Base-by-base conservation (phyloP, 208 protist genomes). In the Trypanosoma brucei region DNA sequence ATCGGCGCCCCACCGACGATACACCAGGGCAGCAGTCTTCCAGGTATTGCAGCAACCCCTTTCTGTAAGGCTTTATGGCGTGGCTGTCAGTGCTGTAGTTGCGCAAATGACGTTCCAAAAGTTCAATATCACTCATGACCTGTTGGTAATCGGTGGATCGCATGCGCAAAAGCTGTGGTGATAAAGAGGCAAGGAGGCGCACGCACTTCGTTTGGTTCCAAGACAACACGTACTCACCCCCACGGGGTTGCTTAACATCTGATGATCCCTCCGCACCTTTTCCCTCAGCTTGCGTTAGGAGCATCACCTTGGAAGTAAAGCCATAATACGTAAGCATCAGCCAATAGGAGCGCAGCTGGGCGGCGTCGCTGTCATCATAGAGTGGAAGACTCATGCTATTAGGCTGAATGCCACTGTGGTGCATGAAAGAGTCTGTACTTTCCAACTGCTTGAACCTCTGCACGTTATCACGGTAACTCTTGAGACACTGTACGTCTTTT, bases 311-410 rank as follows among this genome's bases (percentile, higher is more conserved):
- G 14, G 55, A 57, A 13, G 81, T 84, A 59, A 88, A 84, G 38
- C 79, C 75, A 72, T 94, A 94, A 76, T 88, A 80, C 31, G 79
- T 78, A 13, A 91, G 55, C 73, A 94, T 79, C 55, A 94, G 64
- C 88, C 88, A 94, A 38, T 67, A 88, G 5, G 84, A 78, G 59
- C 84, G 88, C 69, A 94, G 86, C 57, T 75, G 69, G 3, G 60
- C 48, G 46, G 77, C 68, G 3, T 63, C 55, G 56, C 78, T 65
- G 11, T 68, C 69, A 34, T 51, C 56, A 53, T 61, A 66, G 55
- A 66, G 53, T 57, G 64, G 49, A 58, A 67, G 68, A 35, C 62
- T 74, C 34, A 75, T 52, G 31, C 46, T 80, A 33, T 69, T 78
- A 34, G 72, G 68, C 52, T 74, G 69, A 62, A 79, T 84, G 61